Evolutionary conservation across 129 eudicot species (phyloP), one percentile per base, ranked within the genome.

Genomic region (Helianthus tuberosus): DNA sequence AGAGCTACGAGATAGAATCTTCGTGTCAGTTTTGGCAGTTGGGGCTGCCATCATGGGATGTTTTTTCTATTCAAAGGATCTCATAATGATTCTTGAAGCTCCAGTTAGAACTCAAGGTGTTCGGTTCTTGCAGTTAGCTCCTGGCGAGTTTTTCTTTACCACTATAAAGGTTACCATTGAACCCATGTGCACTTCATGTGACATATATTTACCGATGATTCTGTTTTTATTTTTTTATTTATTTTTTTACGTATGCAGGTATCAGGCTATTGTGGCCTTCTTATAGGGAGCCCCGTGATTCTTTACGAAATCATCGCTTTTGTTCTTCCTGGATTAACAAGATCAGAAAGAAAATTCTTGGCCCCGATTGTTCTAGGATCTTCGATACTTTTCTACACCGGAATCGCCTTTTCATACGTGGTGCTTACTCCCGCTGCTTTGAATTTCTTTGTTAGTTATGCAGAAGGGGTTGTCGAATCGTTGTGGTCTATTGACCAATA

Each of bases 401-500:
- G 98, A 51, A 88, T 94, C 11, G 50, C 64, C 11, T 94, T 94
- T 74, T 94, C 98, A 5, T 91, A 94, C 82, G 64, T 86, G 11
- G 90, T 94, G 75, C 97, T 94, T 78, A 88, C 97, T 57, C 98
- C 98, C 8, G 98, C 97, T 2, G 98, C 98, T 62, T 82, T 94
- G 80, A 94, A 82, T 62, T 94, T 94, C 86, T 94, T 94, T 49
- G 96, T 94, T n/a, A 90, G 53, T 14, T 94, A 94, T 72, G 97
- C 98, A 0, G 98, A 94, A 88, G 98, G 98, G 36, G 98, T 81
- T 52, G 98, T 94, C 36, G 98, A 94, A 75, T 94, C 98, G 25
- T 79, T 94, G 58, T 94, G 98, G 98, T 94, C 98, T 20, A 94
- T 90, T 80, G 97, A 91, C 71, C 98, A 94, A 65, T 94, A 91